phyloP scores from a whole-genome alignment of 306 rosid genomes.

The Medicago lupulina region DNA sequence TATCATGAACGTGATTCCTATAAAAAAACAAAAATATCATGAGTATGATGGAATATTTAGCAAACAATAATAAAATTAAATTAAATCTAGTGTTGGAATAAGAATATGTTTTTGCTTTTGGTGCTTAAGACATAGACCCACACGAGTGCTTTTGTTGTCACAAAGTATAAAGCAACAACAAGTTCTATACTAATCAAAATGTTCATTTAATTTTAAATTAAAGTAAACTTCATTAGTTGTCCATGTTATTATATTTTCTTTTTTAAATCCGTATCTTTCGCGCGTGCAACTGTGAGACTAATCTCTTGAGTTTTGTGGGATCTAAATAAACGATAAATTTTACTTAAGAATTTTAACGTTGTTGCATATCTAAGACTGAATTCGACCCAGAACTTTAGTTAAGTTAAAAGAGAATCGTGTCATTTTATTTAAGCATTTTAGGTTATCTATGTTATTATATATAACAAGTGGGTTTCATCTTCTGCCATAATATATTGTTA shows the following conservation, averaged over 20 bases:
- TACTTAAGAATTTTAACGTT: too few species aligned
- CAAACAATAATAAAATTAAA: background rate
- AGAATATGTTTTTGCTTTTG: constrained; percentile 43
- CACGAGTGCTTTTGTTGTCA: constrained; percentile 50
- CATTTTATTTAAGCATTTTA: too few species aligned
- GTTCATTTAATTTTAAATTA: constrained; percentile 33
- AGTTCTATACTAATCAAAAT: constrained; percentile 39
- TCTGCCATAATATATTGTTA: constrained; percentile 23
- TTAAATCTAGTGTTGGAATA: constrained; percentile 24
- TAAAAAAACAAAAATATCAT: background rate
- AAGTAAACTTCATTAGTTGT: constrained; percentile 37
- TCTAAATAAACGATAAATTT: too few species aligned
- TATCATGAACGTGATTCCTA: constrained; percentile 26
- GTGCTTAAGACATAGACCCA: constrained; percentile 40
- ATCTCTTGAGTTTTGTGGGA: too few species aligned
- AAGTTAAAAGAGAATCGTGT: too few species aligned
- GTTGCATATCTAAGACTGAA: too few species aligned
- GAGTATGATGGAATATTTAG: constrained; percentile 28
- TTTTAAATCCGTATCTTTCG: too few species aligned
- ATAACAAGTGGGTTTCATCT: constrained; percentile 37
- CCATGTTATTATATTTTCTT: too few species aligned
- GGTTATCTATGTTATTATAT: constrained; percentile 5
- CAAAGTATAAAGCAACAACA: constrained; percentile 45
- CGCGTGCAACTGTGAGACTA: too few species aligned
- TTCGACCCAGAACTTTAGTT: too few species aligned